These are phyloP conservation scores for Sisymbrium irio DNA, from an alignment of 345 rosid genomes.

Conservation along the genomic window DNA sequence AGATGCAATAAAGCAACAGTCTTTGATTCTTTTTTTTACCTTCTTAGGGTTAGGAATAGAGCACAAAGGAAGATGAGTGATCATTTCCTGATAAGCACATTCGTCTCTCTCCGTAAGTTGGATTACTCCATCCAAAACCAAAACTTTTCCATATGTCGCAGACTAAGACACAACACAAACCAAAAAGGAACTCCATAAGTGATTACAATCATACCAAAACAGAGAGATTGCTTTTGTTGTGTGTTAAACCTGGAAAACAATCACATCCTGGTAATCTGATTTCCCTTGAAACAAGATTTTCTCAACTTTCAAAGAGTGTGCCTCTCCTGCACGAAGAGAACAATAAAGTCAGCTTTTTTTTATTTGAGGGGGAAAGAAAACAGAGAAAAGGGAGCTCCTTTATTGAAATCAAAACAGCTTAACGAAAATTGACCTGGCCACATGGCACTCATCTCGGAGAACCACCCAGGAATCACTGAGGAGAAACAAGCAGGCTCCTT, in stretches of 20 bases:
- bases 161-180: conserved; percentile 37
- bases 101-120: conserved; percentile 81
- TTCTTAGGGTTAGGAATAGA: conserved; percentile 72
- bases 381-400: not conserved
- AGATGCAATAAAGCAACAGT: not conserved
- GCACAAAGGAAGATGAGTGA: conserved; percentile 81
- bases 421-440: conserved; percentile 63
- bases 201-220: not conserved
- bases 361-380: no score
- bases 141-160: conserved; percentile 64
- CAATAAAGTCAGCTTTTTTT: no score
- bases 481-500: conserved; percentile 48
- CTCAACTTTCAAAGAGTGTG: conserved; percentile 78
- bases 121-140: conserved; percentile 69
- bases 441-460: conserved; percentile 87
- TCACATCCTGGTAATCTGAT: conserved; percentile 71
- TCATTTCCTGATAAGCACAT: conserved; percentile 76
- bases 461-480: conserved; percentile 84
- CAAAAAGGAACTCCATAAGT: not conserved
- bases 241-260: conserved; percentile 84
- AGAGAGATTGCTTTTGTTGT: not conserved
- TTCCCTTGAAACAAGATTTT: conserved; percentile 70
- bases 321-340: conserved; percentile 91
- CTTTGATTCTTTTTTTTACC: conserved; percentile 37
- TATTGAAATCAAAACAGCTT: not conserved